Evolutionary conservation across 2,329 filamentous ascomycete genomes (phyloP).

Genomic region (Hypoxylon sp.): DNA sequence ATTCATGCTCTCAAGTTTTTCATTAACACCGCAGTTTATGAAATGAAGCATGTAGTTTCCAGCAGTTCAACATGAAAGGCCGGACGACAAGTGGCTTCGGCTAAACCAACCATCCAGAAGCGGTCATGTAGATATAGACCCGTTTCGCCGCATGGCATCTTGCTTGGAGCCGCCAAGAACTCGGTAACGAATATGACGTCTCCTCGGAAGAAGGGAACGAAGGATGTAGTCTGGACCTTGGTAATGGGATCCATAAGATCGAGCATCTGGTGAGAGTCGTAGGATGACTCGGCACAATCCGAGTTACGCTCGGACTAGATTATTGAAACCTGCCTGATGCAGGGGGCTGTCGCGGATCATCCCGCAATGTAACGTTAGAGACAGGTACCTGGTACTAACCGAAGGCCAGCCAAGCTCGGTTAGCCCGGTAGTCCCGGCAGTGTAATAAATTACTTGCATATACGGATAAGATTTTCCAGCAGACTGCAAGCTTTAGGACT

Average conservation of each 20-base stretch:
- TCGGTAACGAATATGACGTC: background rate
- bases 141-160: slow-evolving; percentile 5
- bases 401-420: slow-evolving; percentile 1
- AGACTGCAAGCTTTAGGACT: background rate
- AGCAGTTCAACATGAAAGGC: background rate
- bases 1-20: background rate
- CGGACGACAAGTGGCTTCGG: background rate
- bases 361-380: slow-evolving; percentile 26
- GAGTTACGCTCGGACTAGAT: slow-evolving; percentile 34
- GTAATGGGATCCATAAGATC: slow-evolving; percentile 6
- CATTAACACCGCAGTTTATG: background rate
- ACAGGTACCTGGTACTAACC: slow-evolving; percentile 15
- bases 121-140: background rate
- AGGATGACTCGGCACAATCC: slow-evolving; percentile 30
- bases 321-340: slow-evolving; percentile 42
- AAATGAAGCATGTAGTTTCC: background rate
- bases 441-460: slow-evolving; percentile 14
- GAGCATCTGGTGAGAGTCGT: slow-evolving; percentile 18
- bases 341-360: slow-evolving; percentile 40
- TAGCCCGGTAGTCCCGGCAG: slow-evolving; percentile 14
- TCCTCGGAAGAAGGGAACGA: slow-evolving; percentile 10
- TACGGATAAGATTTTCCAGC: background rate
- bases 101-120: background rate
- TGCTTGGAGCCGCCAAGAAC: slow-evolving; percentile 3
- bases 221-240: background rate